A percentile compares a stretch with the other conserved stretches of the same genome.
Conservation (phyloP, 257 asterid genomes). For the Jacaranda copaia region DNA sequence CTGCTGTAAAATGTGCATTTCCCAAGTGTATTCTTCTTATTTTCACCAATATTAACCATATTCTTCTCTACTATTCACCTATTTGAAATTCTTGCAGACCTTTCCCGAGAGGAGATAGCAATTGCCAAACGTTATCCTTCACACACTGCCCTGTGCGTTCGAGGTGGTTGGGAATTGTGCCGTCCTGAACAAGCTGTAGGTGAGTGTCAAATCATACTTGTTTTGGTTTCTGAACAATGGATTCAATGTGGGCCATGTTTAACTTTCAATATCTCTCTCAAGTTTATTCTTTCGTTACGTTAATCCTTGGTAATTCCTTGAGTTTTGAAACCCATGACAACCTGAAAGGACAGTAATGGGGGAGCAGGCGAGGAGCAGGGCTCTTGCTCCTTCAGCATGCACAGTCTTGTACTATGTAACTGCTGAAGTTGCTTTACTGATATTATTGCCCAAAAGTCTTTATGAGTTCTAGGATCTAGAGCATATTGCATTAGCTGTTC, state of each 20-base stretch:
- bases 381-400: neutral
- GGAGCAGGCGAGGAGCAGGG: neutral
- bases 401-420: neutral
- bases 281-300: constrained; percentile 3
- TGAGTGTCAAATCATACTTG: constrained; percentile 45
- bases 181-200: constrained; percentile 92
- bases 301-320: neutral
- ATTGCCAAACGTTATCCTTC: constrained; percentile 93
- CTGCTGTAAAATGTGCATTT: constrained; percentile 20
- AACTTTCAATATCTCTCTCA: neutral
- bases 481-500: neutral
- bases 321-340: neutral
- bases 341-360: neutral
- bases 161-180: constrained; percentile 95
- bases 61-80: constrained; percentile 26
- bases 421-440: neutral
- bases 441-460: neutral
- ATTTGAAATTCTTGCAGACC: constrained; percentile 64
- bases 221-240: constrained; percentile 25
- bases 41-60: constrained; percentile 5
- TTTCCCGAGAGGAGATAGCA: constrained; percentile 78
- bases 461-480: neutral
- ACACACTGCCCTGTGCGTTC: constrained; percentile 86
- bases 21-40: constrained; percentile 1
- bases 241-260: constrained; percentile 14